Conservation (phyloP, 371 early-diverging fungal genomes). For the Circinella umbellata region DNA sequence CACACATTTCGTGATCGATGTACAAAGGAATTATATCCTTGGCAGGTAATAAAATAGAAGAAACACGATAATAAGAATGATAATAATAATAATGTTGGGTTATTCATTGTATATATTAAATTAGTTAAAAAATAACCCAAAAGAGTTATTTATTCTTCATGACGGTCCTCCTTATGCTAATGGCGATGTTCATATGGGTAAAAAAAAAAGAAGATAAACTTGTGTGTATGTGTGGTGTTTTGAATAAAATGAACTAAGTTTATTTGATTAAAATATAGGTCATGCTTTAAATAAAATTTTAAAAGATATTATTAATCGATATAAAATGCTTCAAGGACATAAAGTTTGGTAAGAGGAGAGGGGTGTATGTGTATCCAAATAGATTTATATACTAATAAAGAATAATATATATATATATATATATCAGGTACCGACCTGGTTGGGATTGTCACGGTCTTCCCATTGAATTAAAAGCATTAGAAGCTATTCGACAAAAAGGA, state of each 20-base stretch:
- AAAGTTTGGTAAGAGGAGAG: slow-evolving; percentile 66
- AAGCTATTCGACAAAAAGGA: slow-evolving; percentile 57
- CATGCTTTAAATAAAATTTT: slow-evolving; percentile 95
- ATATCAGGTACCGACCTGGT: slow-evolving; percentile 83
- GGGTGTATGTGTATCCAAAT: not conserved
- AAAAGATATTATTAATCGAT: slow-evolving; percentile 92
- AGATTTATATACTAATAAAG: not conserved
- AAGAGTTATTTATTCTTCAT: slow-evolving; percentile 81
- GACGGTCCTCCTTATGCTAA: slow-evolving; percentile 99
- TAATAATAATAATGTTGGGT: too few relatives aligned
- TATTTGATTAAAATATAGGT: slow-evolving; percentile 39
- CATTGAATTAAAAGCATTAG: slow-evolving; percentile 92
- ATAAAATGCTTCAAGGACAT: slow-evolving; percentile 84
- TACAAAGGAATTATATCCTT: slow-evolving; percentile 71
- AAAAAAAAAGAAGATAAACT: not conserved
- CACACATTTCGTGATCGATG: slow-evolving; percentile 66
- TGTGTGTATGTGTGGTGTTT: not conserved
- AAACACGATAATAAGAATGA: too few relatives aligned
- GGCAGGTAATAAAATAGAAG: slow-evolving; percentile 65
- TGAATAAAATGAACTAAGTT: not conserved
- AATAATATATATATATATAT: not conserved
- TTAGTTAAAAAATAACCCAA: slow-evolving; percentile 65
- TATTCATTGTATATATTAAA: not conserved
- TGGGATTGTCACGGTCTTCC: slow-evolving; percentile 98
- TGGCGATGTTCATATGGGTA: slow-evolving; percentile 89